Percentiles rank a stretch among this genome's conserved stretches.
Evolutionary conservation across 331 rosid genomes (phyloP).

Genomic region (Acacia concinna): DNA sequence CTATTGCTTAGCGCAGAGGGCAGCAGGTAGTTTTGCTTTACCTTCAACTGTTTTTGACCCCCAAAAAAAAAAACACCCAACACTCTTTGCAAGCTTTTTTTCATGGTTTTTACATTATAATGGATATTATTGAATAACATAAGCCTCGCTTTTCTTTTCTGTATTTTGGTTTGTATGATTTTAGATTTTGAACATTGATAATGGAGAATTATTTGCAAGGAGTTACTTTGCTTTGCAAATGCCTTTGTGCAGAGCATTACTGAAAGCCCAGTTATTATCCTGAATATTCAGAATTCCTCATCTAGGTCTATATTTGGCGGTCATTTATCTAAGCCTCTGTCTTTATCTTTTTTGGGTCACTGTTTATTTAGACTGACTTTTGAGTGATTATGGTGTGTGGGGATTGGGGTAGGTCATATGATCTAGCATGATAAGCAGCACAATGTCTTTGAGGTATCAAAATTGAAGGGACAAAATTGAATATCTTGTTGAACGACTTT

Average conservation of each 20-base stretch:
- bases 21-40: conserved; percentile 62
- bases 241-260: background rate
- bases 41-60: no score
- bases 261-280: background rate
- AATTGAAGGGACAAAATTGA: background rate
- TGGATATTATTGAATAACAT: conserved; percentile 20
- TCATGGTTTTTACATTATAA: background rate
- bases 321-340: background rate
- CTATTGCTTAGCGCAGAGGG: conserved; percentile 79
- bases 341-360: background rate
- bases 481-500: background rate
- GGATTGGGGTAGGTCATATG: background rate
- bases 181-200: conserved; percentile 25
- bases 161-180: conserved; percentile 17
- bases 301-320: background rate
- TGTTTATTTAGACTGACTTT: background rate
- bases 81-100: conserved; percentile 2
- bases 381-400: background rate
- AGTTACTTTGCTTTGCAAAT: background rate
- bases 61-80: background rate
- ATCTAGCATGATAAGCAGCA: background rate
- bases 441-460: background rate
- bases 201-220: conserved; percentile 11
- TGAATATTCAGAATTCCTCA: background rate
- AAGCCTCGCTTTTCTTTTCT: conserved; percentile 18